These are phyloP conservation scores for Kodamaea leandrae DNA, from an alignment of 805 yeast genomes.

Conservation along the genomic window DNA sequence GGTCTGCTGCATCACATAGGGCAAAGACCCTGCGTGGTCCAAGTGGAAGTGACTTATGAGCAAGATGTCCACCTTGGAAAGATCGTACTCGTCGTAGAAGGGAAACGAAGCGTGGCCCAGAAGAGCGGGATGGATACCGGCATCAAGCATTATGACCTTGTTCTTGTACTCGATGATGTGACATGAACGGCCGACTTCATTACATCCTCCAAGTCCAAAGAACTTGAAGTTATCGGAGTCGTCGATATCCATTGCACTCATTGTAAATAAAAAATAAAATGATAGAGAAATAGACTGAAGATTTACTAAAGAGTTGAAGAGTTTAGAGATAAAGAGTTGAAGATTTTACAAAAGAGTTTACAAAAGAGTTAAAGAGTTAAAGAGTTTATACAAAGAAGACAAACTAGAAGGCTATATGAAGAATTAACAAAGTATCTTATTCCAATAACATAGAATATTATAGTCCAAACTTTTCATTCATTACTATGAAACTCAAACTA, in stretches of 20 bases:
- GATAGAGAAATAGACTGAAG: not conserved
- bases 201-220: conserved; percentile 95
- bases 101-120: conserved; percentile 90
- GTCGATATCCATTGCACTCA: conserved; percentile 18
- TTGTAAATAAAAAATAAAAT: not conserved
- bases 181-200: conserved; percentile 96
- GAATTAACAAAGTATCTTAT: no score
- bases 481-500: conserved; percentile 27
- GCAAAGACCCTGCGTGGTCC: conserved; percentile 97
- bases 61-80: conserved; percentile 80
- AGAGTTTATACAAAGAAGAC: not conserved
- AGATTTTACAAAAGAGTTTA: not conserved
- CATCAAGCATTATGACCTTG: conserved; percentile 93
- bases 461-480: no score
- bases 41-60: conserved; percentile 93
- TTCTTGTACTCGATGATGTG: conserved; percentile 91
- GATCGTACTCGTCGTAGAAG: conserved; percentile 91
- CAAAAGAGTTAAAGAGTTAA: not conserved
- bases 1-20: conserved; percentile 97
- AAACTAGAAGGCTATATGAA: no score
- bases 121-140: conserved; percentile 96
- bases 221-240: conserved; percentile 53
- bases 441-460: no score
- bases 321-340: no score
- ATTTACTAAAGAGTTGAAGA: no score